These are phyloP conservation scores for Chlorella sp. DNA, from an alignment of 139 green algal species.

Conservation along the genomic window DNA sequence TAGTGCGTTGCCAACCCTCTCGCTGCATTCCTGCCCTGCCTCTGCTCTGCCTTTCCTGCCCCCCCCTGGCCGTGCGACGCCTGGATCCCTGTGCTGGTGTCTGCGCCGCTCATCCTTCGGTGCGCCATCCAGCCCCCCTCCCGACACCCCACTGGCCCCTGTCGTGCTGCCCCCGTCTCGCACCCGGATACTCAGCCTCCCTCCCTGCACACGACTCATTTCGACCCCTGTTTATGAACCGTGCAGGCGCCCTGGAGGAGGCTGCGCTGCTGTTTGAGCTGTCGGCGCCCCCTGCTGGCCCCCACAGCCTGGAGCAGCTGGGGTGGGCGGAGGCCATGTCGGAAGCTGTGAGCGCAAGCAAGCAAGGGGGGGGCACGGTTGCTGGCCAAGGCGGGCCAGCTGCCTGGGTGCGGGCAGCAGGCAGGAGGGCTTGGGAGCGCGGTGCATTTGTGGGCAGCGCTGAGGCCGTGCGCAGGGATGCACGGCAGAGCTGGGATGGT, in stretches of 20 bases:
- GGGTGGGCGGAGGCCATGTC: constrained; percentile 17
- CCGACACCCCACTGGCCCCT: too few relatives aligned
- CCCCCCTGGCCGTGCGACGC: not conserved
- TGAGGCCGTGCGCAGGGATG: too few relatives aligned
- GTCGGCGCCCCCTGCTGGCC: not conserved
- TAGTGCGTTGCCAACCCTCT: not conserved
- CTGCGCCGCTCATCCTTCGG: too few relatives aligned
- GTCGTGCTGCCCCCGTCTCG: too few relatives aligned
- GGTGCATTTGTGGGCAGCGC: too few relatives aligned
- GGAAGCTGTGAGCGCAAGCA: not conserved
- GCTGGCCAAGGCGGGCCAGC: too few relatives aligned
- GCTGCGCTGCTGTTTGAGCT: constrained; percentile 5
- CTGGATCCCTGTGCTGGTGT: not conserved
- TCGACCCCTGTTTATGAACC: not conserved
- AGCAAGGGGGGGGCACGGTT: too few relatives aligned
- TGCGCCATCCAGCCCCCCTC: not conserved
- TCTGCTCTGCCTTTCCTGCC: not conserved
- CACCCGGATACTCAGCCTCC: not conserved
- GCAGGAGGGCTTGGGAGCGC: too few relatives aligned
- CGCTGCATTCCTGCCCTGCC: too few relatives aligned
- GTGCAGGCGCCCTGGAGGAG: not conserved
- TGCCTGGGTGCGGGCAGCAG: too few relatives aligned
- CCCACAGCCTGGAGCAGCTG: constrained; percentile 20
- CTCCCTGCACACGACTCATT: not conserved
- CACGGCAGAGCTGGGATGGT: too few relatives aligned